These are phyloP conservation scores for Boletus calvinii DNA, from an alignment of 1,284 basidiomycete genomes.

Conservation along the genomic window DNA sequence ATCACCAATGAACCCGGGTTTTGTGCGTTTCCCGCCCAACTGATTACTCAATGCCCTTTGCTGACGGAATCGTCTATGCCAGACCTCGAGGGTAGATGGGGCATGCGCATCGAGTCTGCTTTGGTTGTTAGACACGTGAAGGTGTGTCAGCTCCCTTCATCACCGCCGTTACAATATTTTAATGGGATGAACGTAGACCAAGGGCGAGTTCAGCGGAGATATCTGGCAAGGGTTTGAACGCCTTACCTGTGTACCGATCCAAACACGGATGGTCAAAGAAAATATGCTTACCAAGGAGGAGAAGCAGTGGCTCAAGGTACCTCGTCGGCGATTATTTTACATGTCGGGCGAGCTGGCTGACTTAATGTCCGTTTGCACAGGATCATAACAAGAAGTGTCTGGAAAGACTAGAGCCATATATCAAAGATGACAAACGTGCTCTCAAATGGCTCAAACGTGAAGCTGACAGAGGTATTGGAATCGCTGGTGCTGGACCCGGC, in stretches of 20 bases:
- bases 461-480: conserved; percentile 66
- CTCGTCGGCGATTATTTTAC: conserved; percentile 15
- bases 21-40: conserved; percentile 49
- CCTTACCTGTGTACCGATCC: conserved; percentile 90
- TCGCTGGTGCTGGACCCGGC: conserved; percentile 56
- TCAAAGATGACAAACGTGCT: conserved; percentile 80
- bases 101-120: conserved; percentile 88
- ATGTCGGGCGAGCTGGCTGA: conserved; percentile 1
- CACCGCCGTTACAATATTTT: conserved; percentile 2
- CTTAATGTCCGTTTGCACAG: conserved; percentile 34
- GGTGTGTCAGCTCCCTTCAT: conserved; percentile 43
- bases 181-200: conserved; percentile 46
- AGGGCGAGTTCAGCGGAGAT: conserved; percentile 68
- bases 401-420: conserved; percentile 66
- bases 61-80: conserved; percentile 12
- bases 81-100: conserved; percentile 85
- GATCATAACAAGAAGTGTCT: conserved; percentile 83
- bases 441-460: conserved; percentile 80
- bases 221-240: conserved; percentile 87
- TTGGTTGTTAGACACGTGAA: conserved; percentile 67
- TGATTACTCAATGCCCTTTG: conserved; percentile 17
- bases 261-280: conserved; percentile 87
- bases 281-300: conserved; percentile 83
- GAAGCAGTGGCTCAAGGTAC: conserved; percentile 84
- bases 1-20: conserved; percentile 88